phyloP scores from a whole-genome alignment of 179 eudicot species.

The Corrigiola litoralis region DNA sequence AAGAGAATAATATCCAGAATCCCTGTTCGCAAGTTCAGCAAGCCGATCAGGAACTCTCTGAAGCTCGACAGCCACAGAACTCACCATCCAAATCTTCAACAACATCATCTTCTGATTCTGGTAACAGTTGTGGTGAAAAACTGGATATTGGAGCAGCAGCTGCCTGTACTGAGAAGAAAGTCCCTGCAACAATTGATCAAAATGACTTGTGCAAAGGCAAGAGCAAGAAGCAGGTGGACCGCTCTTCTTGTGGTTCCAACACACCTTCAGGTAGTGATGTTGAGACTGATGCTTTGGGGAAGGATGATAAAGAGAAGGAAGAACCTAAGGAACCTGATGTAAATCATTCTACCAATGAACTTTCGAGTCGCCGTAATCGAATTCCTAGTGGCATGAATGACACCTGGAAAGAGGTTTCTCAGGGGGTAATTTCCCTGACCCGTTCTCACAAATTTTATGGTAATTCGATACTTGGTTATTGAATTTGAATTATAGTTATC shows the following conservation, averaged over 20 bases:
- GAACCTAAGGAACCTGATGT: constrained; percentile 49
- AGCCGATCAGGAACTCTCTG: constrained; percentile 35
- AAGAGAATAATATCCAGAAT: constrained; percentile 32
- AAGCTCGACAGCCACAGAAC: constrained; percentile 38
- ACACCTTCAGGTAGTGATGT: constrained; percentile 85
- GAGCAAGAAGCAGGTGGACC: constrained; percentile 63
- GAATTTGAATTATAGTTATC: background rate
- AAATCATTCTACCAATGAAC: constrained; percentile 41
- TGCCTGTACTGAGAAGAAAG: constrained; percentile 32
- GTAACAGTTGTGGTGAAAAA: constrained; percentile 40
- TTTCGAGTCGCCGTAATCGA: constrained; percentile 54
- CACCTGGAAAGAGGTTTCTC: constrained; percentile 93
- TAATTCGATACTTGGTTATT: background rate
- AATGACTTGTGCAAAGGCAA: constrained; percentile 48
- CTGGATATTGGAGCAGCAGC: constrained; percentile 28
- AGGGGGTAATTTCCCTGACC: constrained; percentile 56
- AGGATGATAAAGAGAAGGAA: constrained; percentile 44
- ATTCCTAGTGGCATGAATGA: constrained; percentile 40
- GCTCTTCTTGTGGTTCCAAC: constrained; percentile 96
- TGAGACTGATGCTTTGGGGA: constrained; percentile 75
- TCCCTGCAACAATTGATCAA: constrained; percentile 29
- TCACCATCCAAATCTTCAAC: constrained; percentile 44
- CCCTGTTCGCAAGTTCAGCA: constrained; percentile 37
- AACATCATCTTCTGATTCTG: constrained; percentile 49
- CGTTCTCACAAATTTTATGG: background rate